Base-by-base conservation (phyloP, 768 basidiomycete species). In the Mycena indigotica region DNA sequence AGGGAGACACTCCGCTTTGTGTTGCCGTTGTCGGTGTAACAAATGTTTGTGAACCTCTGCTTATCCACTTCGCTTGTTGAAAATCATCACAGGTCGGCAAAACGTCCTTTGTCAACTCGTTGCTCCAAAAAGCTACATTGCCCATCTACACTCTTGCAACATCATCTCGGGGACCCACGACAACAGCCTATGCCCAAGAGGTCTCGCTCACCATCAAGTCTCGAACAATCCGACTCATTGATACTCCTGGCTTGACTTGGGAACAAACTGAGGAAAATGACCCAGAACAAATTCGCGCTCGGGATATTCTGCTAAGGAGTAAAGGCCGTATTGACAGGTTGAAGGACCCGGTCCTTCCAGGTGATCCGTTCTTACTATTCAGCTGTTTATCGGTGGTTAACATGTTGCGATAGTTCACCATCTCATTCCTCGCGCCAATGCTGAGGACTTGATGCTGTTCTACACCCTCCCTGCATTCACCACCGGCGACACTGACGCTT, bases 361-460 rank as follows among this genome's bases (percentile, higher is more conserved):
- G 91, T 91, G 69, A 55, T 46, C 26, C 24, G 12, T n/a, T 30
- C 52, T 39, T 5, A n/a, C n/a, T n/a, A n/a, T 49, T 55, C 28
- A 45, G 26, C 4, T 49, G 57, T 35, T 38, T 50, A 24, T 38
- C 44, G 32, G n/a, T 62, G 55, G 40, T 55, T 41, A 56, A 63
- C 67, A 65, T 56, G 60, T 52, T 40, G 21, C 60, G 32, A 35
- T 8, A 91, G 92, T 90, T 54, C 71, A 80, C 17, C 80, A 88
- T 61, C 83, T 97, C 57, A 78, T 95, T 23, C 70, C 81, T 32
- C 83, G 84, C 25, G 84, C 89, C 2, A 83, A 82, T 64, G 73
- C 81, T 28, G 88, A 95, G 67, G 95, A 96, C 70, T 78, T 97
- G 39, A 95, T 95, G 90, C 73, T 96, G n/a, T 75, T 86, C 49